Evolutionary conservation across 225 moss, liverwort and hornwort genomes (phyloP).

Genomic region (Ulota crispa): DNA sequence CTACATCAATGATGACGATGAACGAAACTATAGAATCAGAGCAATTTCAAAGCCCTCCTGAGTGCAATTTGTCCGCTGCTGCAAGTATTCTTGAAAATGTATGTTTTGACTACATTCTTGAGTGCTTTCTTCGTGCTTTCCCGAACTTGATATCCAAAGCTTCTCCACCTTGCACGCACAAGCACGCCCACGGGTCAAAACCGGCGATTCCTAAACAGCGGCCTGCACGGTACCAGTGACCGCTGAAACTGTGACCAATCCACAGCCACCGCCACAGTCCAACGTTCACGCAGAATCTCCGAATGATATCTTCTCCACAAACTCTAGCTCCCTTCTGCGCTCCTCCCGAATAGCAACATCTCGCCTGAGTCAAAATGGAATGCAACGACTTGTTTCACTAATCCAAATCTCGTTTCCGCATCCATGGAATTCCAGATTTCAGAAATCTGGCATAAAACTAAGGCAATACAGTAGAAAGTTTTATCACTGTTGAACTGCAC

Average conservation of each 20-base stretch:
- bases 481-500: background rate
- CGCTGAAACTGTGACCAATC: background rate
- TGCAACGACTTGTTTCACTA: constrained; percentile 36
- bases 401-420: constrained; percentile 2
- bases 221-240: too few relatives aligned
- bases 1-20: background rate
- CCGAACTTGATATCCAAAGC: constrained; percentile 60
- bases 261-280: background rate
- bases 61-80: background rate
- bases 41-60: background rate
- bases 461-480: background rate
- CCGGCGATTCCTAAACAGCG: background rate
- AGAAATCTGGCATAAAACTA: background rate
- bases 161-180: constrained; percentile 61
- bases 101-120: background rate
- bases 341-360: constrained; percentile 82
- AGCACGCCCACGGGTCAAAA: background rate
- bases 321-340: constrained; percentile 88
- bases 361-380: constrained; percentile 62
- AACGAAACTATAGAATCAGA: background rate
- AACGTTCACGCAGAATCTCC: background rate
- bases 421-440: background rate
- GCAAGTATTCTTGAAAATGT: background rate
- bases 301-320: constrained; percentile 80
- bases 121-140: background rate